Base-by-base conservation (phyloP, 148 eudicot species). In the Rhododendron williamsianum region DNA sequence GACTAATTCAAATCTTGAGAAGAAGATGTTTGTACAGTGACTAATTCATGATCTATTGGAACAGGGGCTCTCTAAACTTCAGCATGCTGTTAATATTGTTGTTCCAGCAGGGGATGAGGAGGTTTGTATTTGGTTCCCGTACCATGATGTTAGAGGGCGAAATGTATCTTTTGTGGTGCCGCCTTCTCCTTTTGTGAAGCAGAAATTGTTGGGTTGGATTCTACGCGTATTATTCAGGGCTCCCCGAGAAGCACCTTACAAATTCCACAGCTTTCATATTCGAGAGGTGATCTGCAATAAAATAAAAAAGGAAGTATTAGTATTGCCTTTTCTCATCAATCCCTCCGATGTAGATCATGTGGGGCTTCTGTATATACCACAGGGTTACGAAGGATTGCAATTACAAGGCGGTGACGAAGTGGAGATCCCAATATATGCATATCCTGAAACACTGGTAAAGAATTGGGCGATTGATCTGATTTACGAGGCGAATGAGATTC, bases 61-160 rank as follows among this genome's bases (percentile, higher is more conserved):
- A 67, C 13, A 41, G 49, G 51, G 19, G 13, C 18, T 76, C 6
- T 8, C 27, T 36, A 30, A 38, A 76, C 12, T 23, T 67, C 1
- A 21, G 11, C 1, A 10, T 5, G 1, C 0, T 8, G 21, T 18
- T 19, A 0, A 21, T 8, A 19, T 76, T 19, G 0, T 18, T 19
- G 25, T 76, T 41, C 25, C 49, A 56, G 23, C 27, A 56, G 63
- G 80, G 10, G 48, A 46, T 21, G 11, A 3, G 41, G 49, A 41
- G 51, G 0, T 76, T 76, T 51, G 27, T 4, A 76, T 1, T 21
- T 38, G 80, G 80, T 76, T 41, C 48, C 9, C 21, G 25, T 76
- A 21, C 48, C 80, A 41, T 9, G 9, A 46, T 46, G 38, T 13
- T 41, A 23, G 7, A 43, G 51, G 80, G 25, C 3, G 1, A 2